A percentile compares a stretch with the other conserved stretches of the same genome.
Evolutionary conservation across 2,329 filamentous ascomycete species (phyloP).

Genomic region (Fusarium torreyae): DNA sequence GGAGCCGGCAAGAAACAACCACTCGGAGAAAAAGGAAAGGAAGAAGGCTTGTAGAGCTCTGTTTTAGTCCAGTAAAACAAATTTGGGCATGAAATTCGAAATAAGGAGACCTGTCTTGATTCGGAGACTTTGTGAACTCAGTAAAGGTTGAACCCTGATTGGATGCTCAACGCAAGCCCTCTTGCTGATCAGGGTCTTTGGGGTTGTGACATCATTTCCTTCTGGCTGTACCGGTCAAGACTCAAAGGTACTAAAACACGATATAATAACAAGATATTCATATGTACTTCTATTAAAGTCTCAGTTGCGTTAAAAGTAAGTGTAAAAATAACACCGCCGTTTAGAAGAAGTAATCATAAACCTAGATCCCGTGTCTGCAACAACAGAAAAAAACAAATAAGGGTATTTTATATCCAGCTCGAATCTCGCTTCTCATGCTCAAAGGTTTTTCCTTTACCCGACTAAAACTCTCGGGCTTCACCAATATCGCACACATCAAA

Average conservation of each 20-base stretch:
- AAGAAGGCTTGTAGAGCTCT: constrained; percentile 4
- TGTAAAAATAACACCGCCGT: constrained; percentile 6
- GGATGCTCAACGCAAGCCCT: not conserved
- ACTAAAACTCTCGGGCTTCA: constrained; percentile 81
- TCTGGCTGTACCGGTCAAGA: not conserved
- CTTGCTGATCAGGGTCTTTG: constrained; percentile 31
- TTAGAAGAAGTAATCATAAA: not conserved
- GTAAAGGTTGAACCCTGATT: constrained; percentile 25
- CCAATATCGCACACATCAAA: constrained; percentile 91
- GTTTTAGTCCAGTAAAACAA: constrained; percentile 5
- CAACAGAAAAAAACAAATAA: constrained; percentile 21
- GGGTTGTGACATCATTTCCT: constrained; percentile 31
- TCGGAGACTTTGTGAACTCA: not conserved
- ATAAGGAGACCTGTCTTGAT: not conserved
- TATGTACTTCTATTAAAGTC: constrained; percentile 22
- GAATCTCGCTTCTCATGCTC: constrained; percentile 13
- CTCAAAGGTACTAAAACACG: no score
- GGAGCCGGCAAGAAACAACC: constrained; percentile 3
- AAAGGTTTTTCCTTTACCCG: not conserved
- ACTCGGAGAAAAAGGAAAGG: not conserved
- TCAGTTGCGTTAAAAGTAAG: not conserved
- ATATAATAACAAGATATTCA: not conserved
- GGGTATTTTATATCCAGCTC: constrained; percentile 33
- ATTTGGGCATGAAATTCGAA: not conserved
- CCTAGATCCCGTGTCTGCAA: constrained; percentile 1